Evolutionary conservation across 345 rosid genomes (phyloP).

Genomic region (Microthlaspi erraticum): DNA sequence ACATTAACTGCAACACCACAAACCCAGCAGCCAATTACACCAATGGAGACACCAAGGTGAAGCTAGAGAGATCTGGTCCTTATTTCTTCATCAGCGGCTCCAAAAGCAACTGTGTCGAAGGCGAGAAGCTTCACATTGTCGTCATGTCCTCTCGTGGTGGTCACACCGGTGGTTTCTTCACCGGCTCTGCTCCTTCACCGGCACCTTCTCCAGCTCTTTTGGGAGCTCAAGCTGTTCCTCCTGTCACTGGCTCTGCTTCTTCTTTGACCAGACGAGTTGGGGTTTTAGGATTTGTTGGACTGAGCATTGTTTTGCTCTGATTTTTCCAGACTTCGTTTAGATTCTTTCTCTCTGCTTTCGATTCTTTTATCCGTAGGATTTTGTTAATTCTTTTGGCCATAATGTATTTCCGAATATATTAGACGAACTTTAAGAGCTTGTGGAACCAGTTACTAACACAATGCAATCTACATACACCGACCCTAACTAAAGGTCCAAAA

Average conservation of each 20-base stretch:
- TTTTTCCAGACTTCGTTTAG: neutral
- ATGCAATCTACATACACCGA: conserved; percentile 33
- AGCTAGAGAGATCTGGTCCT: conserved; percentile 47
- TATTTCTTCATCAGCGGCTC: conserved; percentile 48
- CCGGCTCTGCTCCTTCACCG: conserved; percentile 45
- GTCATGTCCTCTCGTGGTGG: conserved; percentile 41
- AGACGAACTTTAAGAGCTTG: conserved; percentile 16
- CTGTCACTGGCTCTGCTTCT: conserved; percentile 33
- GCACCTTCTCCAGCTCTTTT: conserved; percentile 34
- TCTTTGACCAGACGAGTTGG: conserved; percentile 9
- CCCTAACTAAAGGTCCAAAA: conserved; percentile 1
- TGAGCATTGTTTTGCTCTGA: conserved; percentile 23
- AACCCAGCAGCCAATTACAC: conserved; percentile 42
- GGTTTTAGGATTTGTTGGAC: conserved; percentile 33
- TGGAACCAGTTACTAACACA: conserved; percentile 12
- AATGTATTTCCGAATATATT: conserved; percentile 13
- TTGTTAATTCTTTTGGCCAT: conserved; percentile 1
- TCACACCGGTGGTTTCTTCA: conserved; percentile 42
- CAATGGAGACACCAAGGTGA: conserved; percentile 44
- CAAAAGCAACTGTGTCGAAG: conserved; percentile 44
- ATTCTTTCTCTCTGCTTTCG: conserved; percentile 1
- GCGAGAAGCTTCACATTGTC: conserved; percentile 43
- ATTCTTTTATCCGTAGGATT: conserved; percentile 10
- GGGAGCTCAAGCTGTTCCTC: conserved; percentile 35
- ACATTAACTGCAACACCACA: conserved; percentile 44